These are phyloP conservation scores for Trichosanthes truncata DNA, from an alignment of 306 rosid species.

Conservation along the genomic window DNA sequence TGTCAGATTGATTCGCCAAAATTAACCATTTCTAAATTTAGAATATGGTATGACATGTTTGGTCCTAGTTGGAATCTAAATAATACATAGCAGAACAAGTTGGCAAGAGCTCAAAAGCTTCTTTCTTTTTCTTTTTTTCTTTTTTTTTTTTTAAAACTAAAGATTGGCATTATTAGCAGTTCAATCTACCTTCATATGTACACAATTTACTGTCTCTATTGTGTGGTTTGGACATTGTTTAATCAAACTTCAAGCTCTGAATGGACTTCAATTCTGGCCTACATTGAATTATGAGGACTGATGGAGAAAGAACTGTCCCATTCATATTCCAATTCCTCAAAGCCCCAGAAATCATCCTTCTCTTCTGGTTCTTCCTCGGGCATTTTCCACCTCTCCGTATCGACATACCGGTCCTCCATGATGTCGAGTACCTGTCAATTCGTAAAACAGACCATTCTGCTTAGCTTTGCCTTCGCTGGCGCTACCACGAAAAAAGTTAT, in stretches of 20 bases:
- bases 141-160: background rate
- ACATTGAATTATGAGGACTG: constrained; percentile 41
- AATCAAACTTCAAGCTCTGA: background rate
- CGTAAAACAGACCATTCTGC: background rate
- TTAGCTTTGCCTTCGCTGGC: background rate
- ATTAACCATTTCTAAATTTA: background rate
- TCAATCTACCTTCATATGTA: constrained; percentile 3
- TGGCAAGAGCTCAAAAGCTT: background rate
- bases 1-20: background rate
- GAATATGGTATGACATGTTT: background rate
- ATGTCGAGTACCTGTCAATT: constrained; percentile 58
- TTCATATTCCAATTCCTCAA: constrained; percentile 81
- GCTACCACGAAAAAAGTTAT: background rate
- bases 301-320: constrained; percentile 60
- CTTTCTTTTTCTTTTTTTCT: background rate
- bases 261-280: background rate
- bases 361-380: constrained; percentile 67
- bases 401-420: constrained; percentile 56
- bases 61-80: background rate
- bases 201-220: constrained; percentile 4
- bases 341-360: constrained; percentile 79
- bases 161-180: background rate
- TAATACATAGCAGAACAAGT: background rate
- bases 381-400: constrained; percentile 72
- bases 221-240: constrained; percentile 1